A percentile compares a stretch with the other conserved stretches of the same genome.
These are phyloP conservation scores for Botrytis byssoidea DNA, from an alignment of 2,329 filamentous ascomycete genomes.

Conservation along the genomic window DNA sequence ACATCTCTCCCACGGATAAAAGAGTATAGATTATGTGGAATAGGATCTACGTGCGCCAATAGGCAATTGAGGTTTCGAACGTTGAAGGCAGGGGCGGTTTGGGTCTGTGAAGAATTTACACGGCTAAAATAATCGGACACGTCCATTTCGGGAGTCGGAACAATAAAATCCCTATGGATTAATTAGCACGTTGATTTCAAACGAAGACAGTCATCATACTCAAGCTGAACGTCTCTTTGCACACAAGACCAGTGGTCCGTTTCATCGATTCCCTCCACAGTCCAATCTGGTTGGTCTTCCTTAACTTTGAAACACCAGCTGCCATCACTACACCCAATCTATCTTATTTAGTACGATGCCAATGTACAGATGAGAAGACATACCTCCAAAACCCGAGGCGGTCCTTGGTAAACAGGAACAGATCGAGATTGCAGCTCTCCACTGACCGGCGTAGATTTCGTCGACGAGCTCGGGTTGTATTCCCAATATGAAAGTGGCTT, in stretches of 20 bases:
- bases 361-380: neutral
- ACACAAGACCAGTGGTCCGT: slow-evolving; percentile 35
- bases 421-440: slow-evolving; percentile 13
- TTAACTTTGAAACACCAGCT: slow-evolving; percentile 36
- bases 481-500: slow-evolving; percentile 30
- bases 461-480: slow-evolving; percentile 24
- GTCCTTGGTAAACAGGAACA: slow-evolving; percentile 25
- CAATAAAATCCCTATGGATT: slow-evolving; percentile 34
- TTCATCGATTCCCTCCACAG: slow-evolving; percentile 38
- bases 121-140: slow-evolving; percentile 31
- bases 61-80: slow-evolving; percentile 36
- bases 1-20: slow-evolving; percentile 36
- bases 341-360: neutral
- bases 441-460: neutral
- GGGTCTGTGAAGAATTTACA: slow-evolving; percentile 26
- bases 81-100: slow-evolving; percentile 33
- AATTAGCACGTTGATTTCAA: neutral
- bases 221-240: slow-evolving; percentile 22
- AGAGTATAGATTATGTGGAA: slow-evolving; percentile 34
- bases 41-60: slow-evolving; percentile 28
- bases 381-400: slow-evolving; percentile 34
- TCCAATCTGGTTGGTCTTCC: slow-evolving; percentile 34
- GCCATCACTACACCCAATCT: slow-evolving; percentile 36
- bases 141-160: slow-evolving; percentile 10
- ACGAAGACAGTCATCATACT: slow-evolving; percentile 19